Conservation (phyloP, 1,139 yeast species). For the Saccharomyces hybrid region DNA sequence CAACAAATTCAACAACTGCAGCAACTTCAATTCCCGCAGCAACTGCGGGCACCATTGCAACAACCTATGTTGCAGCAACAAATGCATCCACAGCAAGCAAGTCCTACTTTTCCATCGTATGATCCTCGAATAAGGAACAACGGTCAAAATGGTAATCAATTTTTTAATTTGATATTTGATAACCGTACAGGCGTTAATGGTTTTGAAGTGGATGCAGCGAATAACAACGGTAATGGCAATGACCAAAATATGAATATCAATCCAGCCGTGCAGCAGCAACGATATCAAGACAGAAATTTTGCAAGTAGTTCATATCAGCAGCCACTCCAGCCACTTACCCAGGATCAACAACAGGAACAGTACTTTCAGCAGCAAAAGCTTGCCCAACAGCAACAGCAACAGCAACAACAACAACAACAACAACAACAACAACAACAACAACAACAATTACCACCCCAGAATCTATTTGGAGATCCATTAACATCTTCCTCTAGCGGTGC, state of each 20-base stretch:
- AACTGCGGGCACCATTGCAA: slow-evolving; percentile 3
- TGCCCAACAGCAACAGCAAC: background rate
- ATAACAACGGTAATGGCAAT: background rate
- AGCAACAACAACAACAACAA: slow-evolving; percentile 15
- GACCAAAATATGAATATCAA: background rate
- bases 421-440: background rate
- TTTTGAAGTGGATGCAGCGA: background rate
- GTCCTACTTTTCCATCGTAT: background rate
- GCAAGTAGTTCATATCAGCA: background rate
- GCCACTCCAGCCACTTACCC: background rate
- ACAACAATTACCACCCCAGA: slow-evolving; percentile 6
- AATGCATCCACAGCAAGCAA: background rate
- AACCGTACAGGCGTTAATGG: background rate
- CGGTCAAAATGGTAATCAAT: slow-evolving; percentile 6
- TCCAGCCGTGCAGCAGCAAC: background rate
- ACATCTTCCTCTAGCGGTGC: slow-evolving; percentile 2
- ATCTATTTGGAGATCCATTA: background rate
- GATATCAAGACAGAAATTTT: background rate
- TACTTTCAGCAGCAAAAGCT: slow-evolving; percentile 5
- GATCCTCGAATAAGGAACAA: slow-evolving; percentile 2
- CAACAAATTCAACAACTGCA: slow-evolving; percentile 6
- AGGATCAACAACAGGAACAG: slow-evolving; percentile 6
- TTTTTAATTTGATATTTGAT: slow-evolving; percentile 26
- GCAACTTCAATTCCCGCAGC: slow-evolving; percentile 6
- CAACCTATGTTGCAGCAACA: background rate